Evolutionary conservation across 352 stramenopile genomes (phyloP), one percentile per base, ranked within the genome.

Genomic region (Phytophthora uliginosa): DNA sequence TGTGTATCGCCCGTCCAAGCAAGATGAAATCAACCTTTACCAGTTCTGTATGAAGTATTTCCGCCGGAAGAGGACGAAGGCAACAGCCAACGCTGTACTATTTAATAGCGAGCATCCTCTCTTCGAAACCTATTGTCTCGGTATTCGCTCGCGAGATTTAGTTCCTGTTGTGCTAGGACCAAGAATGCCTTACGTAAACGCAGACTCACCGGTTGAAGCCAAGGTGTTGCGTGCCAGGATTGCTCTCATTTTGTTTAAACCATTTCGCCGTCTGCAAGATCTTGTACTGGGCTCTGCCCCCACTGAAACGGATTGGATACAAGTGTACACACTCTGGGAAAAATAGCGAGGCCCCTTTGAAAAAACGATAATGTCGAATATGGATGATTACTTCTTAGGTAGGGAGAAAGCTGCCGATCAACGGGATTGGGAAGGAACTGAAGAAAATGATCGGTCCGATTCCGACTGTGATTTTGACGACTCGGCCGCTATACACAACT

Each of bases 41-140:
- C 42, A 56, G 20, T 56, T 56, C 45, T n/a, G 28, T 15, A 56
- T 63, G 40, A 20, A 7, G 13, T 63, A 63, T 17, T 63, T 45
- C 8, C 38, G 57, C 10, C 7, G 42, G 22, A 63, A 52, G 31
- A 7, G 15, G 7, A 31, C 6, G n/a, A 24, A 8, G 7, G 9
- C 13, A 4, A 10, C 18, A 17, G 26, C 4, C 18, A 10, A 13
- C 15, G 15, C 9, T 8, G 5, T 45, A 6, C 6, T 4, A 4
- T 59, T 59, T 36, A 0, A 28, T 15, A 4, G 9, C 18, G 17
- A 45, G 2, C 52, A 59, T 7, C 52, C 52, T 15, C 52, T 59
- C 12, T 8, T 13, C 15, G 4, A 26, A 17, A 45, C 13, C 1
- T 31, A 59, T 15, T 17, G 52, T 26, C 28, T 59, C 26, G 28